phyloP scores from a whole-genome alignment of 768 basidiomycete genomes.

The Gloeopeniophorella convolvens region DNA sequence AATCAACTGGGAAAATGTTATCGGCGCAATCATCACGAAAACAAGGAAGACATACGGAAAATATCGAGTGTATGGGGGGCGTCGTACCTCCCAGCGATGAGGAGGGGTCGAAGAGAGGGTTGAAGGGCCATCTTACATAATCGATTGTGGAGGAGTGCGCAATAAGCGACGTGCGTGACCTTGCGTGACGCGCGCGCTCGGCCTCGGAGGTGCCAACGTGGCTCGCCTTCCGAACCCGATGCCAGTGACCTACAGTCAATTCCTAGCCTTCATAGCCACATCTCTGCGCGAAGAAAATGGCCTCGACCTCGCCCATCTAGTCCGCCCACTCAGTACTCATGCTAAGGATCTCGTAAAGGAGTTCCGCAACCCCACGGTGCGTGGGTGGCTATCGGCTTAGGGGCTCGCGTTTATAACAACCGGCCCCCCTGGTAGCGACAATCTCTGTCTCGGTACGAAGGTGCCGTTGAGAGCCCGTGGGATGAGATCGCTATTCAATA shows the following conservation, averaged over 20 bases:
- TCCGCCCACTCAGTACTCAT: constrained; percentile 71
- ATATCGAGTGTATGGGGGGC: constrained; percentile 78
- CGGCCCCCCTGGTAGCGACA: constrained; percentile 23
- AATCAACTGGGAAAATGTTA: constrained; percentile 52
- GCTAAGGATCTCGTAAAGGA: constrained; percentile 71
- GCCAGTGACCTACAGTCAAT: constrained; percentile 48
- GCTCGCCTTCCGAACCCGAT: too few relatives aligned
- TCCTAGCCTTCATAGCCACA: constrained; percentile 52
- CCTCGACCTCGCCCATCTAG: constrained; percentile 61
- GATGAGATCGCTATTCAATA: constrained; percentile 84
- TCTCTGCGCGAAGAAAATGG: constrained; percentile 60
- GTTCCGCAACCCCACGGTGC: constrained; percentile 51
- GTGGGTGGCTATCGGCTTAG: constrained; percentile 12
- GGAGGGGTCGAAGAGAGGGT: constrained; percentile 60
- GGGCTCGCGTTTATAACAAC: not conserved
- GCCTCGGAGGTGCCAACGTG: too few relatives aligned
- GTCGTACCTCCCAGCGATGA: constrained; percentile 50
- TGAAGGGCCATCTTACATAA: constrained; percentile 67
- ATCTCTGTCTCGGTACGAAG: constrained; percentile 43
- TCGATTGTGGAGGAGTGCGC: too few relatives aligned
- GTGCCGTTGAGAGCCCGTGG: constrained; percentile 68
- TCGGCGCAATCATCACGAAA: not conserved
- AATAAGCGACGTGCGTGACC: too few relatives aligned
- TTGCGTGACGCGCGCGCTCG: too few relatives aligned
- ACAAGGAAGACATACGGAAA: constrained; percentile 47